Conservation (phyloP, 495 filamentous ascomycete genomes). For the Gamarada debralockiae region DNA sequence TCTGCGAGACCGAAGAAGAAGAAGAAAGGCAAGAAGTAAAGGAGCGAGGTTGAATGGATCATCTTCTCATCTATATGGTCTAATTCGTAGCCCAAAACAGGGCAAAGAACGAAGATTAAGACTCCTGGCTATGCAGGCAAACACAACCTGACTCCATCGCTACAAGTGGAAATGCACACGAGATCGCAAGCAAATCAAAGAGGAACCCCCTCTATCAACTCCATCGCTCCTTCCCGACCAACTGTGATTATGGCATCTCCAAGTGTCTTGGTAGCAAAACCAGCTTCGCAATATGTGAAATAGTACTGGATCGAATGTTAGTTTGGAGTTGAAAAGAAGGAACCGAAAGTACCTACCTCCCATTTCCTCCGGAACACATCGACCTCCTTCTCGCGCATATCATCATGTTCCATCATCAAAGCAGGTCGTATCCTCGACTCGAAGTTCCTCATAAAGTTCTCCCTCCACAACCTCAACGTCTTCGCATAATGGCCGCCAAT, state of each 20-base stretch:
- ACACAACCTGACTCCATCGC: constrained; percentile 1
- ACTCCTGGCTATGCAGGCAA: no score
- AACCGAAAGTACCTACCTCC: constrained; percentile 43
- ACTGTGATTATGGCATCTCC: constrained; percentile 66
- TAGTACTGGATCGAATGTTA: constrained; percentile 50
- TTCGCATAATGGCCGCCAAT: constrained; percentile 66
- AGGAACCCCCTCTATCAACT: constrained; percentile 64
- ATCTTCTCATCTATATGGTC: constrained; percentile 8
- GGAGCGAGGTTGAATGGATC: constrained; percentile 44
- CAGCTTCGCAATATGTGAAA: constrained; percentile 69
- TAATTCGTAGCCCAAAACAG: background rate
- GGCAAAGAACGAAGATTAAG: background rate
- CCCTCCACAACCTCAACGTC: constrained; percentile 61
- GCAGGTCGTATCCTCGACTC: constrained; percentile 51
- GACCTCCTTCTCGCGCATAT: constrained; percentile 52
- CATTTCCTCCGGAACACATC: constrained; percentile 66
- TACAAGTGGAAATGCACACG: constrained; percentile 5
- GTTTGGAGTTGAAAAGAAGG: background rate
- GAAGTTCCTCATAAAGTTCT: constrained; percentile 62
- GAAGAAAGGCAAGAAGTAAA: constrained; percentile 19
- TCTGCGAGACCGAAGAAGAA: constrained; percentile 32
- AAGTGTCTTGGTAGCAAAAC: constrained; percentile 64
- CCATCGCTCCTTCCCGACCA: constrained; percentile 60
- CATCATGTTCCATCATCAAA: constrained; percentile 45
- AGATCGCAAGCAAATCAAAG: constrained; percentile 31